These are phyloP conservation scores for Corylus avellana DNA, from an alignment of 306 rosid species.

Conservation along the genomic window DNA sequence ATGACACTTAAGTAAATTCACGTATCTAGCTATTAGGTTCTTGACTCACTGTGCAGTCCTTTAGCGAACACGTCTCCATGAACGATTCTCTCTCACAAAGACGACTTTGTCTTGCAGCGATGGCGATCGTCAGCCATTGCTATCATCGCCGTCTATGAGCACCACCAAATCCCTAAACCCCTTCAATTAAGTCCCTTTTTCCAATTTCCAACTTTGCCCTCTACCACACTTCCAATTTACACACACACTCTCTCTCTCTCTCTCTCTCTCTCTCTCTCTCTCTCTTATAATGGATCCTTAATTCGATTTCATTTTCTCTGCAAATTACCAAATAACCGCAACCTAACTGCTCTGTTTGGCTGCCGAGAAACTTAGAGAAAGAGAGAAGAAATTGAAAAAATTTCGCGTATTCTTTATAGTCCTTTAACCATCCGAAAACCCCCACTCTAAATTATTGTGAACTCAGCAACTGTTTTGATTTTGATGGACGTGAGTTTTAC, in stretches of 20 bases:
- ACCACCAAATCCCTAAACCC: constrained; percentile 8
- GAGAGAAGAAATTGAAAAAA: not conserved
- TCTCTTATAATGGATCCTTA: not conserved
- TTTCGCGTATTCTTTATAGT: not conserved
- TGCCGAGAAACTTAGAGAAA: constrained; percentile 31
- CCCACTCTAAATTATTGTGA: not conserved
- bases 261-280: too few relatives aligned
- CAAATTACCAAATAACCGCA: not conserved
- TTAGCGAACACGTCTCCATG: constrained; percentile 11
- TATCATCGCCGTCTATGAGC: constrained; percentile 12
- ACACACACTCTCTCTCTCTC: not conserved
- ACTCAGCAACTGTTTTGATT: constrained; percentile 16
- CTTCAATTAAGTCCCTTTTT: not conserved
- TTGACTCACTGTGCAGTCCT: not conserved
- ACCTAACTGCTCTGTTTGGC: constrained; percentile 32
- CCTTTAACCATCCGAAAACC: not conserved
- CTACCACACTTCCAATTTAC: not conserved
- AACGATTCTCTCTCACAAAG: not conserved
- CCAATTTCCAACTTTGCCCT: not conserved
- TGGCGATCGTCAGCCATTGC: constrained; percentile 31
- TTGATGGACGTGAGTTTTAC: constrained; percentile 15
- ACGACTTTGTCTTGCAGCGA: constrained; percentile 28
- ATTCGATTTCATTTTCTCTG: constrained; percentile 4
- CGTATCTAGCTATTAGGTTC: not conserved
- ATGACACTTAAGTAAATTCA: not conserved